phyloP scores from a whole-genome alignment of 345 rosid genomes.

The Gossypium ekmanianum region DNA sequence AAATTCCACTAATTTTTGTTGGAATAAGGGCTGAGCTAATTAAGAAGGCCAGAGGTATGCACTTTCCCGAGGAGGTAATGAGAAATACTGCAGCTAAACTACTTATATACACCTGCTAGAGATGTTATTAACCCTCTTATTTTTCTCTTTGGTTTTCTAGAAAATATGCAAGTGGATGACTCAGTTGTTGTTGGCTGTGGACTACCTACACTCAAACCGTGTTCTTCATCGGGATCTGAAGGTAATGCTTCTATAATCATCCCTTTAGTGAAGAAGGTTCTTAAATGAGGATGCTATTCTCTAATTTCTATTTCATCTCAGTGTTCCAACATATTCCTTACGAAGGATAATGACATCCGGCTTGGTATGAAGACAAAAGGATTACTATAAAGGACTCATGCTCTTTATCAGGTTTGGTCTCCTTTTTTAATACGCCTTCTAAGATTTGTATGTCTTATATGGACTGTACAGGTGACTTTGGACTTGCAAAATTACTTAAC shows the following conservation, averaged over 20 bases:
- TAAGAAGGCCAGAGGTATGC: constrained; percentile 80
- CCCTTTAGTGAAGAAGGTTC: constrained; percentile 4
- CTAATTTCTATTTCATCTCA: constrained; percentile 33
- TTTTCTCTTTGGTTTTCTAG: constrained; percentile 39
- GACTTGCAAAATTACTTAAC: constrained; percentile 85
- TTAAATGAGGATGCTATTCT: constrained; percentile 22
- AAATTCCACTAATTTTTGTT: background rate
- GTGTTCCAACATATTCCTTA: constrained; percentile 96
- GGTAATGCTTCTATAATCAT: constrained; percentile 34
- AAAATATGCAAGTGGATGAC: constrained; percentile 92
- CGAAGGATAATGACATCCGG: constrained; percentile 70
- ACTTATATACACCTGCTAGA: background rate
- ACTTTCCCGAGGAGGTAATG: constrained; percentile 81
- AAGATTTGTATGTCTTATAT: constrained; percentile 21
- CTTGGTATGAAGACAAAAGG: constrained; percentile 59
- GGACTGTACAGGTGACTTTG: constrained; percentile 71
- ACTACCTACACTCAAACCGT: constrained; percentile 94
- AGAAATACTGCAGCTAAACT: constrained; percentile 10
- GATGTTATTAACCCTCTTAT: background rate
- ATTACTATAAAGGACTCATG: constrained; percentile 17
- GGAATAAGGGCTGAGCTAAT: constrained; percentile 67
- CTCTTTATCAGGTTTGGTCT: constrained; percentile 24
- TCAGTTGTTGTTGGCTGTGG: constrained; percentile 87
- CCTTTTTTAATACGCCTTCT: constrained; percentile 17
- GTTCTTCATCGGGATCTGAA: constrained; percentile 93